A percentile compares a stretch with the other conserved stretches of the same genome.
Evolutionary conservation across 2,329 filamentous ascomycete genomes (phyloP).

Genomic region (Fusarium verticillioides): DNA sequence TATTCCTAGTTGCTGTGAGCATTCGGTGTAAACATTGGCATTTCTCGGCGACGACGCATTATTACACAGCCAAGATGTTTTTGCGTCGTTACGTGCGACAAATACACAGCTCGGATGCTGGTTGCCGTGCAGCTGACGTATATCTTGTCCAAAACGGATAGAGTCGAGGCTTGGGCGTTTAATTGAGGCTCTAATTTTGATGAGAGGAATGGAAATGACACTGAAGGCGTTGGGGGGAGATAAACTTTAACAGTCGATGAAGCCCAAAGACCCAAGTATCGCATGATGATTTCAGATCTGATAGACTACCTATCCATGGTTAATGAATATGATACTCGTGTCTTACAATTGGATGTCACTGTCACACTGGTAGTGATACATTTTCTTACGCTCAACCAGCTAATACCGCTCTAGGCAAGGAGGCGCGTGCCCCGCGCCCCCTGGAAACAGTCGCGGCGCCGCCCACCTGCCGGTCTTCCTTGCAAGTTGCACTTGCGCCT

Average conservation of each 20-base stretch:
- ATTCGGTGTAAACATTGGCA: constrained; percentile 15
- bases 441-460: constrained; percentile 15
- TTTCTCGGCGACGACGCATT: constrained; percentile 12
- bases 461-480: constrained; percentile 27
- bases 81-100: not conserved
- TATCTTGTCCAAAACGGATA: constrained; percentile 11
- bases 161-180: not conserved
- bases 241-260: not conserved
- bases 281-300: not conserved
- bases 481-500: not conserved
- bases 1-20: not conserved
- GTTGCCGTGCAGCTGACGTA: constrained; percentile 28
- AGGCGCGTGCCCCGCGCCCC: constrained; percentile 32
- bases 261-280: not conserved
- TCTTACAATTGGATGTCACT: not conserved
- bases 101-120: constrained; percentile 6
- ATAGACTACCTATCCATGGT: not conserved
- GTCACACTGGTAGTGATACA: not conserved
- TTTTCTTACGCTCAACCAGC: not conserved
- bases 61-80: constrained; percentile 29
- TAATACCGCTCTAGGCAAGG: constrained; percentile 26
- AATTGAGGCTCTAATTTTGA: not conserved
- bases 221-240: not conserved
- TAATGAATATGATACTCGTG: not conserved
- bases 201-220: constrained; percentile 2